Evolutionary conservation across 2,329 filamentous ascomycete genomes (phyloP), one percentile per base, ranked within the genome.

Genomic region (Lachnellula occidentalis): DNA sequence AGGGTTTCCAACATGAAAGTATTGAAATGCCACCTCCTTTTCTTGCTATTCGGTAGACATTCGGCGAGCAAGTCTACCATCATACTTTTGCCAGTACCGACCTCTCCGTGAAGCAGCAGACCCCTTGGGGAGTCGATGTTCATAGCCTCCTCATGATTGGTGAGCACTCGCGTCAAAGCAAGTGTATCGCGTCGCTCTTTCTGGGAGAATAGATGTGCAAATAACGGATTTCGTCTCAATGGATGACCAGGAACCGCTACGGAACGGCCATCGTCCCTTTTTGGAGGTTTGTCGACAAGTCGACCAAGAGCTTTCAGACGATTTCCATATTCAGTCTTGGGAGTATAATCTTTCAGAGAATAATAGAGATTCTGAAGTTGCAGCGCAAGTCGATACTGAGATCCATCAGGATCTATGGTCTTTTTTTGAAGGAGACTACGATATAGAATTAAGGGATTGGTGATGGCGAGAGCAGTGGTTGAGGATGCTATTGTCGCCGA

Each of bases 31-130:
- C 86, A 91, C 56, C 88, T 76, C 62, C 79, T 77, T 73, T 92
- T 92, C 64, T 83, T 85, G 45, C 77, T 74, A 15, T 83, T 90
- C 1, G 89, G 89, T 4, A 94, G 72, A 49, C 86, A 87, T 50
- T 90, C 85, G 14, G 87, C 87, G n/a, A 94, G 81, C 0, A 94
- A 73, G 64, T 92, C 88, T 14, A 92, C 78, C n/a, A 94, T 78
- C 87, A 94, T 91, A 5, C 83, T 88, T 69, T 94, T 94, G 14
- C 89, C 88, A 0, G 87, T 90, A 11, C 89, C 89, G 1, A 94
- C 89, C 66, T 91, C 88, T 6, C 89, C 88, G 24, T 90, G 89
- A 0, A 94, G 76, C 66, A 92, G 85, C 15, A 94, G 72, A 0
- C 89, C 89, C 61, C 78, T 82, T 0, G 89, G 89, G 0, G 86